These are phyloP conservation scores for Coemansia sp. DNA, from an alignment of 192 early-diverging fungal genomes.

Conservation along the genomic window DNA sequence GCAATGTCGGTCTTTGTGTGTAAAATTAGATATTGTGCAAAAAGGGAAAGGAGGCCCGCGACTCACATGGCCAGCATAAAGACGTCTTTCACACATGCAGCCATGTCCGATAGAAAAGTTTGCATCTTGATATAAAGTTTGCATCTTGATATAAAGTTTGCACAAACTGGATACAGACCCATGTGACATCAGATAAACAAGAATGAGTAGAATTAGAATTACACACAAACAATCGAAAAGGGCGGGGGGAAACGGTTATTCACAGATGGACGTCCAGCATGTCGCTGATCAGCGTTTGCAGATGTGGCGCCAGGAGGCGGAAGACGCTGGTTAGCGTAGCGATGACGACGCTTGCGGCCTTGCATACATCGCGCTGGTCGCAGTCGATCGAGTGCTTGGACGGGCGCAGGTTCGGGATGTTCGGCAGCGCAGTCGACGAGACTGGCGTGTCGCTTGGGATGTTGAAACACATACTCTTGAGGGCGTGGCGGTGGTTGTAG, in stretches of 20 bases:
- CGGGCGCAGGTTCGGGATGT: conserved; percentile 13
- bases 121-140: no score
- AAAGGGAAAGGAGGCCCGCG: no score
- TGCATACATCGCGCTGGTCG: conserved; percentile 61
- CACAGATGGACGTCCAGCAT: conserved; percentile 28
- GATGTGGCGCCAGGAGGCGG: conserved; percentile 52
- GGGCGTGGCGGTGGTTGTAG: conserved; percentile 56
- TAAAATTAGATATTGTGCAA: no score
- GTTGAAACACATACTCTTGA: conserved; percentile 10
- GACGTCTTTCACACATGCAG: no score
- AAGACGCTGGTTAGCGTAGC: conserved; percentile 65
- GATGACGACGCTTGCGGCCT: conserved; percentile 60
- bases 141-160: no score
- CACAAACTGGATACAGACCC: no score
- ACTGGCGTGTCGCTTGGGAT: conserved; percentile 23
- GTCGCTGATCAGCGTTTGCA: conserved; percentile 21
- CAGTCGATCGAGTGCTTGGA: conserved; percentile 41
- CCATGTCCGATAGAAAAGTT: no score
- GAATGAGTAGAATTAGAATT: neutral
- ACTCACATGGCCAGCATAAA: no score
- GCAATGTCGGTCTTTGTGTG: neutral
- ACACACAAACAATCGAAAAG: neutral
- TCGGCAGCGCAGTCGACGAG: conserved; percentile 32
- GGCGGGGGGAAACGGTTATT: neutral
- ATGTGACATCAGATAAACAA: no score